Evolutionary conservation across 2,329 filamentous ascomycete genomes (phyloP).

Genomic region (Phialocephala subalpina): DNA sequence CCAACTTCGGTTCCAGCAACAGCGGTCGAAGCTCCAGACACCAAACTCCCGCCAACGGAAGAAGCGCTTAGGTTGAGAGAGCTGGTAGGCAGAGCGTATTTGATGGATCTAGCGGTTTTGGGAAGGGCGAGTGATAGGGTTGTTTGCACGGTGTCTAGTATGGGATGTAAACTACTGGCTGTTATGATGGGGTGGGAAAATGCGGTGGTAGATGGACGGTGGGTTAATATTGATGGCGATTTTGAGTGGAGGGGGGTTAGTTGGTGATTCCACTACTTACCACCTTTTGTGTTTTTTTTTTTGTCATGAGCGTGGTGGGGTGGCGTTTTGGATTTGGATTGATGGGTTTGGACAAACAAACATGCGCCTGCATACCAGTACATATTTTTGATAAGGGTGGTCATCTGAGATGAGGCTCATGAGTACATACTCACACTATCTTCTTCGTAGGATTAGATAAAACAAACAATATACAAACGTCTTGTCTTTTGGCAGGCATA

Average conservation of each 20-base stretch:
- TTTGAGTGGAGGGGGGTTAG: slow-evolving; percentile 64
- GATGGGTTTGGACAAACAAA: background rate
- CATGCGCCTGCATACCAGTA: too few relatives aligned
- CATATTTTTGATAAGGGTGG: background rate
- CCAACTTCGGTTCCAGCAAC: slow-evolving; percentile 46
- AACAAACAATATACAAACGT: background rate
- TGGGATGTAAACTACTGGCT: slow-evolving; percentile 76
- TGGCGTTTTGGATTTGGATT: slow-evolving; percentile 1
- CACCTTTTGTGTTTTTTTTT: background rate
- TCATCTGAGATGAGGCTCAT: slow-evolving; percentile 1
- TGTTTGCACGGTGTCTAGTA: slow-evolving; percentile 79
- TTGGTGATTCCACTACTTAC: slow-evolving; percentile 31
- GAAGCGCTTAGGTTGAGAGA: slow-evolving; percentile 72
- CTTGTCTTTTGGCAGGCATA: background rate
- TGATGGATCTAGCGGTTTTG: slow-evolving; percentile 81
- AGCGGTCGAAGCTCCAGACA: slow-evolving; percentile 46
- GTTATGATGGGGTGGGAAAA: slow-evolving; percentile 90
- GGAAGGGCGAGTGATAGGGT: slow-evolving; percentile 72
- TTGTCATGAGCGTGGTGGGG: background rate
- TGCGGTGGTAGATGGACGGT: slow-evolving; percentile 65
- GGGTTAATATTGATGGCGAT: slow-evolving; percentile 82
- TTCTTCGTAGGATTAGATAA: background rate
- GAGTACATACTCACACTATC: background rate
- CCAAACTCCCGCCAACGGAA: slow-evolving; percentile 46
- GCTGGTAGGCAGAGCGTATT: slow-evolving; percentile 80